phyloP scores from a whole-genome alignment of 805 yeast genomes.

The Hanseniaspora nectarophila region DNA sequence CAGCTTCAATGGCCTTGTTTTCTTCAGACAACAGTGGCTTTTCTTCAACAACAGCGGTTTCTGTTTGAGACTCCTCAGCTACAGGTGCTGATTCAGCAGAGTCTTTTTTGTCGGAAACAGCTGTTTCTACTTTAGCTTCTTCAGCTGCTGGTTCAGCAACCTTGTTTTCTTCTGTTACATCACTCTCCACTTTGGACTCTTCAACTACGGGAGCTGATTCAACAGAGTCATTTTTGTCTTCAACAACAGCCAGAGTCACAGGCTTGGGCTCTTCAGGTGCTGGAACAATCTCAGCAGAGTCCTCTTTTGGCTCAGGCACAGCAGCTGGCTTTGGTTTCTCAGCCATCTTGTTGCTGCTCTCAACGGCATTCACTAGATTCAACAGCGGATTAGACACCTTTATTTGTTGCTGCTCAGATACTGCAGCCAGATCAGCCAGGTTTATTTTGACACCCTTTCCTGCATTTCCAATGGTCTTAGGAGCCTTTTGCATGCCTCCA shows the following conservation, averaged over 20 bases:
- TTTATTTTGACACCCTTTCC: constrained; percentile 7
- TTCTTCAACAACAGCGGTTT: constrained; percentile 27
- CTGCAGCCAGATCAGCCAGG: constrained; percentile 10
- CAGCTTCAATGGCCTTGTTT: constrained; percentile 23
- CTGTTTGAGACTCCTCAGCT: not conserved
- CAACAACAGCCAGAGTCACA: no score
- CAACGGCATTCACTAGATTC: constrained; percentile 8
- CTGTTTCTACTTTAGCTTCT: not conserved
- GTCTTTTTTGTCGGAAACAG: no score
- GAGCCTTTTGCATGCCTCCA: not conserved
- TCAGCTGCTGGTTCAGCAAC: no score
- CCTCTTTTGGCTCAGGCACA: not conserved
- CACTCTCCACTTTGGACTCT: no score
- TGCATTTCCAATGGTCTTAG: not conserved
- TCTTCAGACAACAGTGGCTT: constrained; percentile 32
- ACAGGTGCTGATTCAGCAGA: not conserved
- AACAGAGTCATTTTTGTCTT: no score
- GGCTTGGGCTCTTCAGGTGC: no score
- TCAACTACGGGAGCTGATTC: no score
- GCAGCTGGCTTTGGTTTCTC: no score
- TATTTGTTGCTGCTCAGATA: constrained; percentile 4
- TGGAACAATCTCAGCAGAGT: constrained; percentile 9
- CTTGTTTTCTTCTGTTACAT: no score
- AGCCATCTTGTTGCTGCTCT: not conserved
- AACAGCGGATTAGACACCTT: not conserved